Evolutionary conservation across 1,284 basidiomycete genomes (phyloP).

Genomic region (Boletus smithii): DNA sequence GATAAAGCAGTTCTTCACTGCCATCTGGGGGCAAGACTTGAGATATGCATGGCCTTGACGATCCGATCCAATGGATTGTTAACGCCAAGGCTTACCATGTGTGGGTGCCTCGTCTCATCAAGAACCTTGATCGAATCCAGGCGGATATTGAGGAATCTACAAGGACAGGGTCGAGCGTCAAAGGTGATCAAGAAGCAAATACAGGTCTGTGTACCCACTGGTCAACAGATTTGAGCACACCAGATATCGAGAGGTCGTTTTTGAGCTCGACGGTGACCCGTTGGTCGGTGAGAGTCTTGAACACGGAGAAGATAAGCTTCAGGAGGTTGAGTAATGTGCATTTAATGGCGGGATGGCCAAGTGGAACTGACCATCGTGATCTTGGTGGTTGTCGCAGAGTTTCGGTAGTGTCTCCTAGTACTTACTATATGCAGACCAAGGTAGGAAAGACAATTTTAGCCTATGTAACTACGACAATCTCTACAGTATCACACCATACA

Average conservation of each 20-base stretch:
- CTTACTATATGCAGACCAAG: too few species aligned
- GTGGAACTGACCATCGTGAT: conserved; percentile 24
- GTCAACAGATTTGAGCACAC: conserved; percentile 95
- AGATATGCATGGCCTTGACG: not conserved
- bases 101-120: conserved; percentile 91
- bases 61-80: not conserved
- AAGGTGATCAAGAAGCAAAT: not conserved
- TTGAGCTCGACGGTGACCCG: conserved; percentile 97
- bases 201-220: conserved; percentile 58
- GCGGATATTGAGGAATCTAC: conserved; percentile 96
- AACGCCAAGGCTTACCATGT: conserved; percentile 68
- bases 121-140: conserved; percentile 92
- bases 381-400: not conserved
- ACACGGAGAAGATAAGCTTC: conserved; percentile 94
- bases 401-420: not conserved
- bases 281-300: conserved; percentile 98
- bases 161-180: not conserved
- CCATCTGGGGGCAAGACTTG: conserved; percentile 63
- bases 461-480: conserved; percentile 14
- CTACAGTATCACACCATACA: too few species aligned
- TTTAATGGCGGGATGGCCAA: not conserved
- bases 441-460: not conserved
- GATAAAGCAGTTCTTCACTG: conserved; percentile 98
- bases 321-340: conserved; percentile 10
- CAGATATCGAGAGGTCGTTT: conserved; percentile 97